These are phyloP conservation scores for Byssoonygena ceratinophila DNA, from an alignment of 2,329 filamentous ascomycete genomes.

Conservation along the genomic window DNA sequence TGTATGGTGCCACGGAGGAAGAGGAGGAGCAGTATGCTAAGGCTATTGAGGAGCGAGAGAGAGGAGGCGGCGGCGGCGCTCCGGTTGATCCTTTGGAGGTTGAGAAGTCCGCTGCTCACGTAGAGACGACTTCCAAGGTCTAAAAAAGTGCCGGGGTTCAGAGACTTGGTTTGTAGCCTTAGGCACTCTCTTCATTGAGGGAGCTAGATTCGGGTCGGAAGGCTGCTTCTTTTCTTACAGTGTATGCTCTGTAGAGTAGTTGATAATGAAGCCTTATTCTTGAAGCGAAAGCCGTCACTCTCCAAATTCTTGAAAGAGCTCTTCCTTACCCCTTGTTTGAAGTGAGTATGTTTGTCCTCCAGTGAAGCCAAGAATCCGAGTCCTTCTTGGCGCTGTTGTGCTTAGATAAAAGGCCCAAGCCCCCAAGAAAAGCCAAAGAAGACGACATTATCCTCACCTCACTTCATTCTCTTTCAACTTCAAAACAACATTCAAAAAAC, in stretches of 20 bases:
- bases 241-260: background rate
- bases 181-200: background rate
- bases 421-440: background rate
- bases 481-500: background rate
- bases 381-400: background rate
- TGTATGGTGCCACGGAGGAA: slow-evolving; percentile 22
- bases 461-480: background rate
- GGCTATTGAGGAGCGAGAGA: slow-evolving; percentile 8
- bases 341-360: background rate
- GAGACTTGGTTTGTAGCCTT: background rate
- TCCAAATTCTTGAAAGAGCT: too few relatives aligned
- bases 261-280: background rate
- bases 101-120: slow-evolving; percentile 7
- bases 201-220: background rate
- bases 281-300: background rate
- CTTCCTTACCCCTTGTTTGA: background rate
- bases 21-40: slow-evolving; percentile 22
- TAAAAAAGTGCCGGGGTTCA: background rate
- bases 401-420: background rate
- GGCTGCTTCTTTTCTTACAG: background rate
- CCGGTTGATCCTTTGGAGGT: background rate
- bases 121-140: slow-evolving; percentile 5
- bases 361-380: background rate
- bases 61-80: background rate
- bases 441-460: background rate